Evolutionary conservation across 257 asterid genomes (phyloP).

Genomic region (Solanum okadae): DNA sequence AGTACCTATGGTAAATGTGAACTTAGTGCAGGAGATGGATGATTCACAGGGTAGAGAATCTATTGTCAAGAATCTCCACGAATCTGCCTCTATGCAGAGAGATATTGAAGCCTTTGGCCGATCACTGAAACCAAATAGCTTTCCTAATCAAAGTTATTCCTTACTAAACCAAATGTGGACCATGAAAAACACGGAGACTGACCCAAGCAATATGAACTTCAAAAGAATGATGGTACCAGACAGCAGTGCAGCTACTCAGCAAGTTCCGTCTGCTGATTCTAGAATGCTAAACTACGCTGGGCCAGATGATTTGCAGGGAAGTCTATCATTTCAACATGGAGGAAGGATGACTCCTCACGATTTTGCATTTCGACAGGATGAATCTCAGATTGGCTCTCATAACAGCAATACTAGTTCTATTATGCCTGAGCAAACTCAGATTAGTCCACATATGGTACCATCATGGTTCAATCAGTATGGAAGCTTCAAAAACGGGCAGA

Average conservation of each 20-base stretch:
- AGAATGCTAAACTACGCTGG: conserved; percentile 28
- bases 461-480: conserved; percentile 78
- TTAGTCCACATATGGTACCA: conserved; percentile 78
- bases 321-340: conserved; percentile 26
- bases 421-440: conserved; percentile 22
- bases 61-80: conserved; percentile 23
- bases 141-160: conserved; percentile 38
- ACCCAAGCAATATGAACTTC: conserved; percentile 42
- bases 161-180: conserved; percentile 47
- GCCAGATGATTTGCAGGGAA: conserved; percentile 24
- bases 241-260: conserved; percentile 20
- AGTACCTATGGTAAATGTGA: conserved; percentile 12
- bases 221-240: conserved; percentile 58
- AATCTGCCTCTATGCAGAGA: conserved; percentile 45
- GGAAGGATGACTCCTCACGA: conserved; percentile 38
- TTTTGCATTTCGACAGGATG: conserved; percentile 19
- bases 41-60: conserved; percentile 30
- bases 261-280: conserved; percentile 35
- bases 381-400: conserved; percentile 12
- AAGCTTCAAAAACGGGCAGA: conserved; percentile 53
- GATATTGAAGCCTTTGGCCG: conserved; percentile 83
- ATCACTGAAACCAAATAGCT: conserved; percentile 55
- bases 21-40: conserved; percentile 16
- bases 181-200: conserved; percentile 36
- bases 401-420: conserved; percentile 4